Evolutionary conservation across 768 basidiomycete genomes (phyloP), one percentile per base, ranked within the genome.

Genomic region (Flagelloscypha sp.): DNA sequence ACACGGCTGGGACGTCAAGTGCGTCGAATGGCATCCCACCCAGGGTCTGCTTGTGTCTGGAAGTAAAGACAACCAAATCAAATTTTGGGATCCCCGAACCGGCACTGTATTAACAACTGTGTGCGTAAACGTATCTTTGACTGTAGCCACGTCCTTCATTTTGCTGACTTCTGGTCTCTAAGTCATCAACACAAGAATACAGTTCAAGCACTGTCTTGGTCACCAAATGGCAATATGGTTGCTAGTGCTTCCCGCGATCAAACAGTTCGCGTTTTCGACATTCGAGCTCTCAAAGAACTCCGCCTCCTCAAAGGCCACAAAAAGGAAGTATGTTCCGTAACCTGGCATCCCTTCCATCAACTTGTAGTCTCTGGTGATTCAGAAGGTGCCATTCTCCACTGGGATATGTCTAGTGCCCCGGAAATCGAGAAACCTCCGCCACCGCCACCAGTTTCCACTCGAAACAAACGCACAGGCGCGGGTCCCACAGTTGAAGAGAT

Each of bases 1-100:
- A n/a, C 94, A 98, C 48, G 92, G 93, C 4, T 97, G 93, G 92
- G 95, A 99, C 49, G 95, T 99, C 15, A 86, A 93, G 53, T 95
- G 90, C 41, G 90, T 97, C 1, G 84, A 97, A 63, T 99, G 95
- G 95, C 95, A 99, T 61, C 90, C 92, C 4, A 88, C 84, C 0
- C 97, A 98, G 59, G 94, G 94, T 7, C 66, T 99, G 7, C 72
- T 99, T 15, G 90, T 86, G 5, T 92, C 88, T 3, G 95, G 95
- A 17, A 89, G 87, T 48, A 98, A 98, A 59, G 95, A 99, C 59
- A 95, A 97, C 57, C 76, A 89, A 48, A 89, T 98, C 59, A 98
- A 98, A 51, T 99, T 99, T 61, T 99, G 95, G 95, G 95, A 99
- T 56, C 95, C 95, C 15, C 72, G 95, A 24, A 89, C 88, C 7